These are phyloP conservation scores for Trypanosoma boissoni DNA, from an alignment of 208 protist species.

Conservation along the genomic window DNA sequence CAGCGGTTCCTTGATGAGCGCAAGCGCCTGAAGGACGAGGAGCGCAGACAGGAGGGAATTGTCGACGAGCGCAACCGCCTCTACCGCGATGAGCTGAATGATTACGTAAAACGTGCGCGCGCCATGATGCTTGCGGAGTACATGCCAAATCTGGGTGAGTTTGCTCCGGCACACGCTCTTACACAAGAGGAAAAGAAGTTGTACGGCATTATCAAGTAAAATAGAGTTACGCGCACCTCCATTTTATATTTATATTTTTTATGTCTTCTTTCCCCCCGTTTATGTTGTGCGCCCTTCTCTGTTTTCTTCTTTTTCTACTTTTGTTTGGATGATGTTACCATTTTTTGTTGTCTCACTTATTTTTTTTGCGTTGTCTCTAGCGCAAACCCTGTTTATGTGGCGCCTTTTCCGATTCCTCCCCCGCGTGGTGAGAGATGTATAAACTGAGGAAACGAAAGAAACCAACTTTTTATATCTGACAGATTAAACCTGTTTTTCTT, in stretches of 20 bases:
- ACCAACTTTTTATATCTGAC: too few species aligned
- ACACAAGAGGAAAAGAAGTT: constrained; percentile 57
- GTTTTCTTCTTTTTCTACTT: constrained; percentile 5
- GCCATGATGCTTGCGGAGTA: constrained; percentile 73
- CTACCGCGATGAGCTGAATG: constrained; percentile 64
- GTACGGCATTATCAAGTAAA: constrained; percentile 27
- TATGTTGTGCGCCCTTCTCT: constrained; percentile 2
- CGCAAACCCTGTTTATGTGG: neutral
- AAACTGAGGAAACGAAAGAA: too few species aligned
- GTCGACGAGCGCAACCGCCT: constrained; percentile 54
- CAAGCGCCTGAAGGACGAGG: constrained; percentile 62
- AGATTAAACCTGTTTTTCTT: too few species aligned
- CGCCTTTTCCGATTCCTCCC: neutral
- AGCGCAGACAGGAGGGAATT: constrained; percentile 54
- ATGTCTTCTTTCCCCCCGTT: constrained; percentile 16
- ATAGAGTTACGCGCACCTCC: neutral
- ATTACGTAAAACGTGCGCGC: constrained; percentile 81
- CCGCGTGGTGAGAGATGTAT: too few species aligned
- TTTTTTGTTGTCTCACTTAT: constrained; percentile 4
- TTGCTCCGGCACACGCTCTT: constrained; percentile 54
- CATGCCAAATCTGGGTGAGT: constrained; percentile 63
- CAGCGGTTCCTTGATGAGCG: constrained; percentile 77
- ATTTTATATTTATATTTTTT: neutral
- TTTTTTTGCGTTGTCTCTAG: neutral
- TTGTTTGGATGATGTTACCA: constrained; percentile 3